Percentiles rank a stretch among this genome's conserved stretches.
Conservation (phyloP, 257 asterid species). For the Salvia rosmarinus region DNA sequence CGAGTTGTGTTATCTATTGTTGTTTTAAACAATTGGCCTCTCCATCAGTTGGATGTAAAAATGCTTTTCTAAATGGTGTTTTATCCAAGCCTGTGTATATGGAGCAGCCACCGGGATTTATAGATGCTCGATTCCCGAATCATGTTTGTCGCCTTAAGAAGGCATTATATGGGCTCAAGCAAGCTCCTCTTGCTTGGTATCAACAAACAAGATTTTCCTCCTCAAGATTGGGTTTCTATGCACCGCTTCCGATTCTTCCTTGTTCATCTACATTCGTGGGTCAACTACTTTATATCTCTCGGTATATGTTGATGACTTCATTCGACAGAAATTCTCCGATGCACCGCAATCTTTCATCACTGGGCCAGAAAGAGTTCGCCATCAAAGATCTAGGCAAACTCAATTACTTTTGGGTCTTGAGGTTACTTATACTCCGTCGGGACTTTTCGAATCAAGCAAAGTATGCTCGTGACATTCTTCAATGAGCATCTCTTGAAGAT, state of each 20-base stretch:
- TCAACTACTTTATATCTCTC: neutral
- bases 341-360: neutral
- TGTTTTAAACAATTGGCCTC: neutral
- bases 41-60: neutral
- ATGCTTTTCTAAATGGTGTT: neutral
- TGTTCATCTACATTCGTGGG: neutral
- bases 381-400: neutral
- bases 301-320: neutral
- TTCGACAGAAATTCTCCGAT: neutral
- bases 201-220: neutral
- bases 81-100: neutral
- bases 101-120: neutral
- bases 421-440: neutral
- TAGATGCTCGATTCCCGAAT: neutral
- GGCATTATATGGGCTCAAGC: neutral
- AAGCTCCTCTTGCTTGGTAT: neutral
- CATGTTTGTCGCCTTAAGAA: neutral
- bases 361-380: neutral
- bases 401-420: neutral
- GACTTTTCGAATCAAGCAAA: neutral
- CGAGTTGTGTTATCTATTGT: neutral
- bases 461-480: neutral
- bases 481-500: neutral
- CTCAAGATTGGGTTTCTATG: neutral
- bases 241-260: neutral